These are phyloP conservation scores for Trametes versicolor DNA, from an alignment of 1,284 basidiomycete genomes.

Conservation along the genomic window DNA sequence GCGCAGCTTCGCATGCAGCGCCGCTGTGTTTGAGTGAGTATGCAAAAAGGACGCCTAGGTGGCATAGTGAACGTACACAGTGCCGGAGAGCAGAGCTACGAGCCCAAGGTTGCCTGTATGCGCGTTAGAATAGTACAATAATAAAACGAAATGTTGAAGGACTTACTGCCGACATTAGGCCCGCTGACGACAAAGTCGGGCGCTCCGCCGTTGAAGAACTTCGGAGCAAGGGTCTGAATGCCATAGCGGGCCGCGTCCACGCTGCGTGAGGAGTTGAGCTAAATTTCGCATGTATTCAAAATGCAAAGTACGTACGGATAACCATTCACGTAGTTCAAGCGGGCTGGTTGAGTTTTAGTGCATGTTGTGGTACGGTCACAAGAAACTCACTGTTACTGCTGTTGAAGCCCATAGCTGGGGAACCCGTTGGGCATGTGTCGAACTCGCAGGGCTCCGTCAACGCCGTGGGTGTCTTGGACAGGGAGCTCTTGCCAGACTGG, in stretches of 20 bases:
- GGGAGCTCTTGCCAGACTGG: slow-evolving; percentile 54
- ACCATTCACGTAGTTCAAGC: slow-evolving; percentile 39
- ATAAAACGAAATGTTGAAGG: neutral
- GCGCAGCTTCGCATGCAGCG: slow-evolving; percentile 57
- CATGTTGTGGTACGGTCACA: neutral
- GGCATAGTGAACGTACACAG: slow-evolving; percentile 28
- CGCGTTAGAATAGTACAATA: too few species aligned
- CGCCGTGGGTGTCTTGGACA: slow-evolving; percentile 36
- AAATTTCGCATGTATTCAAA: neutral
- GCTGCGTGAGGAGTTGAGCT: slow-evolving; percentile 21
- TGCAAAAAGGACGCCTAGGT: too few species aligned
- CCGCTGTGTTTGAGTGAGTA: slow-evolving; percentile 47
- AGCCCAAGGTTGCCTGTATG: slow-evolving; percentile 36
- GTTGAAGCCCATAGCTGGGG: slow-evolving; percentile 54
- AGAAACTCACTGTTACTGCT: slow-evolving; percentile 50
- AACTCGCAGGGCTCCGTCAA: slow-evolving; percentile 51
- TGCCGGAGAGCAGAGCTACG: slow-evolving; percentile 33
- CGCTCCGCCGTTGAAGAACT: slow-evolving; percentile 48
- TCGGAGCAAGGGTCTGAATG: slow-evolving; percentile 56
- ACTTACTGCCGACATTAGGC: slow-evolving; percentile 38
- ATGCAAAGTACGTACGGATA: slow-evolving; percentile 32
- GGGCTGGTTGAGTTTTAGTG: slow-evolving; percentile 19
- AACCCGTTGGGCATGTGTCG: slow-evolving; percentile 51
- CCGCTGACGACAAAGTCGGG: slow-evolving; percentile 61
- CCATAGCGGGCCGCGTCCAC: slow-evolving; percentile 58